phyloP scores from a whole-genome alignment of 768 basidiomycete genomes.

The Pulveroboletus sp. region DNA sequence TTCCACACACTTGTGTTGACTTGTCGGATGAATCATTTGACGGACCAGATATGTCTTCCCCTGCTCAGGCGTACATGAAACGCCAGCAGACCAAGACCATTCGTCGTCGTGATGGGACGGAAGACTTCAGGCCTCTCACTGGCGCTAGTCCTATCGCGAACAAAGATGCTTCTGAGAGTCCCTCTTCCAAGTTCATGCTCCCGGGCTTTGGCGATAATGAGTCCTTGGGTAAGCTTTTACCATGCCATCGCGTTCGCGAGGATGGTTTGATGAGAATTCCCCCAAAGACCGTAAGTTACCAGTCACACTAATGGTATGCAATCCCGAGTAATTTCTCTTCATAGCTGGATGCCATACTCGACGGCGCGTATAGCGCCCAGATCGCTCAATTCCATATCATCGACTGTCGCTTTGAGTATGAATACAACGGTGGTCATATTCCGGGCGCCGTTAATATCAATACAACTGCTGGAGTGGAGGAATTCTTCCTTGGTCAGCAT shows the following conservation, averaged over 20 bases:
- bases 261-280: constrained; percentile 94
- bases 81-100: constrained; percentile 76
- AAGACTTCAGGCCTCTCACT: constrained; percentile 73
- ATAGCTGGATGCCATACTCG: constrained; percentile 74
- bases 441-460: constrained; percentile 90
- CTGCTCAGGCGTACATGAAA: constrained; percentile 75
- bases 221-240: constrained; percentile 85
- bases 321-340: constrained; percentile 8
- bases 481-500: constrained; percentile 62
- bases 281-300: constrained; percentile 61
- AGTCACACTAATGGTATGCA: not conserved
- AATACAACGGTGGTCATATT: constrained; percentile 91
- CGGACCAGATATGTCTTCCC: constrained; percentile 67
- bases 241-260: constrained; percentile 89
- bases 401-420: constrained; percentile 98
- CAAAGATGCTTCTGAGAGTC: constrained; percentile 48
- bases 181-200: constrained; percentile 50
- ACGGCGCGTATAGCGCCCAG: constrained; percentile 62
- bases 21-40: constrained; percentile 51
- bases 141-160: constrained; percentile 52
- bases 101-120: constrained; percentile 74
- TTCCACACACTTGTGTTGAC: constrained; percentile 39
- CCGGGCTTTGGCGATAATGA: constrained; percentile 91
- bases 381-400: constrained; percentile 75
- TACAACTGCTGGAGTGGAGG: constrained; percentile 72